Percentiles rank a stretch among this genome's conserved stretches.
These are phyloP conservation scores for Clonostachys sp. DNA, from an alignment of 2,329 filamentous ascomycete genomes.

Conservation along the genomic window DNA sequence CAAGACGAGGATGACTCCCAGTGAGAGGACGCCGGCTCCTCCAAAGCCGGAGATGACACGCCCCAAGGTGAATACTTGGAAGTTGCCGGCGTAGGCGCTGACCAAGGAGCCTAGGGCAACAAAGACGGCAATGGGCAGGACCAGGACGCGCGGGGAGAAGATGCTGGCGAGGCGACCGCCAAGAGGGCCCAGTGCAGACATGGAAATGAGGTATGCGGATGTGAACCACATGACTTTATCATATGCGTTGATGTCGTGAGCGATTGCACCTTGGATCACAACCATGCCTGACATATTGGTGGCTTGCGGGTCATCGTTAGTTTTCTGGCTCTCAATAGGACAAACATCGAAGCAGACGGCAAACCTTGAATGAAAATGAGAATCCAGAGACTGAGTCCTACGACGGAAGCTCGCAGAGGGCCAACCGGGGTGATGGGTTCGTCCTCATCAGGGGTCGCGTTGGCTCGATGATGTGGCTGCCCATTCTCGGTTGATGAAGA, in stretches of 20 bases:
- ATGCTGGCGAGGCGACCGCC: slow-evolving; percentile 69
- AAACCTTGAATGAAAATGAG: slow-evolving; percentile 58
- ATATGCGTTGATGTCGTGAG: slow-evolving; percentile 70
- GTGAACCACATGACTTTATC: slow-evolving; percentile 76
- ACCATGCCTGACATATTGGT: slow-evolving; percentile 78
- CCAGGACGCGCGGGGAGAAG: slow-evolving; percentile 64
- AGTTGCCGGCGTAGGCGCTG: slow-evolving; percentile 55
- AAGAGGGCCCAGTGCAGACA: slow-evolving; percentile 63
- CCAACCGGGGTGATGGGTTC: slow-evolving; percentile 14
- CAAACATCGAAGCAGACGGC: slow-evolving; percentile 4
- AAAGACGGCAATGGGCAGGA: slow-evolving; percentile 54
- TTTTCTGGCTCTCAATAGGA: not conserved
- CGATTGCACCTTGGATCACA: slow-evolving; percentile 74
- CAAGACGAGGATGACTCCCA: slow-evolving; percentile 72
- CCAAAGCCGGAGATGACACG: slow-evolving; percentile 65
- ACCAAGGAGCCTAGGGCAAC: slow-evolving; percentile 60
- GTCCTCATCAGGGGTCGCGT: not conserved
- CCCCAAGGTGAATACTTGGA: slow-evolving; percentile 63
- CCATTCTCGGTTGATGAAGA: too few species aligned
- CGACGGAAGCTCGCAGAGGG: slow-evolving; percentile 30
- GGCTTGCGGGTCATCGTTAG: slow-evolving; percentile 25
- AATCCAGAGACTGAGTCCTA: slow-evolving; percentile 47
- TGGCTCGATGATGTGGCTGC: too few species aligned
- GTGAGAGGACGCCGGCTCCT: slow-evolving; percentile 66
- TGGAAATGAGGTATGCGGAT: slow-evolving; percentile 63